Percentiles rank a stretch among this genome's conserved stretches.
Conservation (phyloP, 352 stramenopile species). For the Phytophthora chlamydospora region DNA sequence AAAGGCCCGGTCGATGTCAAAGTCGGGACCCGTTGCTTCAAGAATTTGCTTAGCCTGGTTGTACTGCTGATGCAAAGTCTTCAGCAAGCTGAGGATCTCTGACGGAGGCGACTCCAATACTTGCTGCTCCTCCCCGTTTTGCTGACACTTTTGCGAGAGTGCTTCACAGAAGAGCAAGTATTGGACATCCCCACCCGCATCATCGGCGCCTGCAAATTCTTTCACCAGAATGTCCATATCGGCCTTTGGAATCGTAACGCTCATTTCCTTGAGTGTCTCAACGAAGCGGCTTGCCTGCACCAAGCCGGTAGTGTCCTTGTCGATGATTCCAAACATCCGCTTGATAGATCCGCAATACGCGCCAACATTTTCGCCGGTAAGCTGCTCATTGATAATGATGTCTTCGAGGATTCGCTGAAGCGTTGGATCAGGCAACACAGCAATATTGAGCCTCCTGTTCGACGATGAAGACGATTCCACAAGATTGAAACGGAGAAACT, state of each 20-base stretch:
- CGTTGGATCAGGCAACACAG: slow-evolving; percentile 30
- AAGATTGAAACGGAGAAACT: slow-evolving; percentile 83
- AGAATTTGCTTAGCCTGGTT: slow-evolving; percentile 30
- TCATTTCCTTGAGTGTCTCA: slow-evolving; percentile 70
- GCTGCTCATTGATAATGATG: slow-evolving; percentile 54
- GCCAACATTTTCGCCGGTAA: slow-evolving; percentile 46
- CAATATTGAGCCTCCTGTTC: slow-evolving; percentile 35
- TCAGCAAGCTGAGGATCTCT: slow-evolving; percentile 61
- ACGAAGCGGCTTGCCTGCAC: slow-evolving; percentile 54
- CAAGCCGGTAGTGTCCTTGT: slow-evolving; percentile 70
- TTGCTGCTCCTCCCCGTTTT: slow-evolving; percentile 31
- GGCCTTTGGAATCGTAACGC: slow-evolving; percentile 42
- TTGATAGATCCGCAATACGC: slow-evolving; percentile 75
- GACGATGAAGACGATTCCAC: slow-evolving; percentile 65
- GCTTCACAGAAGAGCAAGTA: slow-evolving; percentile 68
- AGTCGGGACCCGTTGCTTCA: slow-evolving; percentile 33
- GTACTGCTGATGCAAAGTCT: slow-evolving; percentile 52
- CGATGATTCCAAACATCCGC: slow-evolving; percentile 82
- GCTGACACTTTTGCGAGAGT: slow-evolving; percentile 54
- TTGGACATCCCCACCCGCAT: slow-evolving; percentile 38
- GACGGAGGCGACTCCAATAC: slow-evolving; percentile 34
- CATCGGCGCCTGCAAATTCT: slow-evolving; percentile 46
- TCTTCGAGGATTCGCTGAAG: slow-evolving; percentile 53
- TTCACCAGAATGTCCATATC: slow-evolving; percentile 52
- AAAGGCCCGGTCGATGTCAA: slow-evolving; percentile 59